Evolutionary conservation across 805 yeast species (phyloP).

Genomic region (Starmera amethionina): DNA sequence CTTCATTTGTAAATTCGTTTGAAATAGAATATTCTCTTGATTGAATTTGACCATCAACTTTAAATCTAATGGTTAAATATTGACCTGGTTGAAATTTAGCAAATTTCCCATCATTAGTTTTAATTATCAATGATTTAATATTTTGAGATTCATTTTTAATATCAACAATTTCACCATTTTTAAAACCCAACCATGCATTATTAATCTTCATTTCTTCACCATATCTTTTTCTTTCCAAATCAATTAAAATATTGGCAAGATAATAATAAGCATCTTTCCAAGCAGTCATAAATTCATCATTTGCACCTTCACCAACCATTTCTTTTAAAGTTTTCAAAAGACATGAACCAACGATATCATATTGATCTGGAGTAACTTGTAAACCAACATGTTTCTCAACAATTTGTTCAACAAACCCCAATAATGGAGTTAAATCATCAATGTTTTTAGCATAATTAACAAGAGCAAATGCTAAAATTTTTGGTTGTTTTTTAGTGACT

Average conservation of each 20-base stretch:
- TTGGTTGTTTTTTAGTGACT: constrained; percentile 44
- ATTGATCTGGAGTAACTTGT: constrained; percentile 53
- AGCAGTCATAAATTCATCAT: constrained; percentile 45
- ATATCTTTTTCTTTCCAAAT: constrained; percentile 42
- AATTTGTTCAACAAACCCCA: constrained; percentile 46
- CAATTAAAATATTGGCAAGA: constrained; percentile 51
- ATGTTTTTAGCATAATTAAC: constrained; percentile 54
- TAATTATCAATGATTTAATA: constrained; percentile 42
- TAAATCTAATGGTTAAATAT: constrained; percentile 27
- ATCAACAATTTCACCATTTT: constrained; percentile 35
- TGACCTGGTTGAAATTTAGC: constrained; percentile 29
- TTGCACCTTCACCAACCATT: constrained; percentile 52
- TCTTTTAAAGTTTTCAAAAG: constrained; percentile 44
- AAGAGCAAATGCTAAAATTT: constrained; percentile 52
- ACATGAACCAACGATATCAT: constrained; percentile 51
- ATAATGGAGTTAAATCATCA: constrained; percentile 44
- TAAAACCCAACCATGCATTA: constrained; percentile 52
- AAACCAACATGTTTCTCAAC: constrained; percentile 60
- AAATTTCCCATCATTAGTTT: constrained; percentile 31
- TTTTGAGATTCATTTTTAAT: constrained; percentile 33
- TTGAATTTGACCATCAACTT: constrained; percentile 29
- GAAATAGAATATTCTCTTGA: constrained; percentile 55
- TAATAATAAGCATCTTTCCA: constrained; percentile 60
- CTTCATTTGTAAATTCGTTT: constrained; percentile 18
- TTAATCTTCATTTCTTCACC: constrained; percentile 17